Percentiles rank a stretch among this genome's conserved stretches.
These are phyloP conservation scores for Aspergillus sp. DNA, from an alignment of 2,329 filamentous ascomycete genomes.

Conservation along the genomic window DNA sequence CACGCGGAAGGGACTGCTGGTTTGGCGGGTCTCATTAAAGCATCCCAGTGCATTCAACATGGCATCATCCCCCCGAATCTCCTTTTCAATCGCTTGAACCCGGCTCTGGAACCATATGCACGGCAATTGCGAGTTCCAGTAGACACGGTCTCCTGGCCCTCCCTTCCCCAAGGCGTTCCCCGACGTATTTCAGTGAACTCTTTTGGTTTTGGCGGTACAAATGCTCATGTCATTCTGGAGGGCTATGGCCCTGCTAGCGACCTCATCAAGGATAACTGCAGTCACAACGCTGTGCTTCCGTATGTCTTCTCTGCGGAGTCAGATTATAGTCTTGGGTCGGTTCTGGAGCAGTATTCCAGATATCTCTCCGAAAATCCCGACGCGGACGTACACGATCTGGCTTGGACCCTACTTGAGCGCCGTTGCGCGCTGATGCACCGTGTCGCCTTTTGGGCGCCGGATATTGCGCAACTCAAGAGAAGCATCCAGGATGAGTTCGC, in stretches of 20 bases:
- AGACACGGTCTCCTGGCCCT: slow-evolving; percentile 21
- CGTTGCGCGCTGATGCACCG: not conserved
- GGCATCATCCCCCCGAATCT: slow-evolving; percentile 30
- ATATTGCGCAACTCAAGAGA: not conserved
- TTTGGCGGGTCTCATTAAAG: slow-evolving; percentile 33
- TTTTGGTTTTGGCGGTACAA: slow-evolving; percentile 43
- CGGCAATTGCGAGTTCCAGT: slow-evolving; percentile 22
- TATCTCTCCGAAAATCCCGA: not conserved
- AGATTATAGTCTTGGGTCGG: not conserved
- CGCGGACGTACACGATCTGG: not conserved
- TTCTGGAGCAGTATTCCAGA: slow-evolving; percentile 5
- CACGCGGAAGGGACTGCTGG: slow-evolving; percentile 35
- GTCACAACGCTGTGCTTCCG: not conserved
- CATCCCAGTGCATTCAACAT: slow-evolving; percentile 40
- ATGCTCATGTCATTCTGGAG: slow-evolving; percentile 41
- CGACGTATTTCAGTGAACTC: slow-evolving; percentile 45
- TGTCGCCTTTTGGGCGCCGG: not conserved
- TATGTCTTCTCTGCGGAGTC: not conserved
- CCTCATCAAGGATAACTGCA: not conserved
- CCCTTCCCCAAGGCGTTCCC: slow-evolving; percentile 13
- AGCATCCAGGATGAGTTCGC: not conserved
- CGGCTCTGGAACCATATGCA: slow-evolving; percentile 20
- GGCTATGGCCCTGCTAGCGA: not conserved
- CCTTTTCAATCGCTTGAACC: slow-evolving; percentile 26
- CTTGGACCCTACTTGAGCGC: not conserved